A percentile compares a stretch with the other conserved stretches of the same genome.
Conservation (phyloP, 73 alveolate species). For the Breviolum minutum region DNA sequence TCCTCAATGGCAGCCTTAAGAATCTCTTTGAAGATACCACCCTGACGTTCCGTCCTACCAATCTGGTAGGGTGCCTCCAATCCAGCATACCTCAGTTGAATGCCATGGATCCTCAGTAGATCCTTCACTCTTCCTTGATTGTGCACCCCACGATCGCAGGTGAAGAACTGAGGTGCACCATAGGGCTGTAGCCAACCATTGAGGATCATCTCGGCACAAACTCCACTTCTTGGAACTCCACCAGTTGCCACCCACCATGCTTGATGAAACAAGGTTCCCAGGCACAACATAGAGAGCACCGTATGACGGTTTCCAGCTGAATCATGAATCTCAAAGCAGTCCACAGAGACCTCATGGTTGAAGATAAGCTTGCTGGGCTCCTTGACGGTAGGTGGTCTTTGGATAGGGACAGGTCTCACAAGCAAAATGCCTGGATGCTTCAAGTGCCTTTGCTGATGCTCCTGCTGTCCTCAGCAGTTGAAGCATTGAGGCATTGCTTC, state of each 20-base stretch:
- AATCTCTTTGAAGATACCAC: background rate
- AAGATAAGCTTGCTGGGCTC: background rate
- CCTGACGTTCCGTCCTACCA: background rate
- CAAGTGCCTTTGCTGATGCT: background rate
- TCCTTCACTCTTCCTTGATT: background rate
- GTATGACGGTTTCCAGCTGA: background rate
- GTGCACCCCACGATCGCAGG: background rate
- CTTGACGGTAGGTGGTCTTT: background rate
- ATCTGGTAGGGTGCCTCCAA: background rate
- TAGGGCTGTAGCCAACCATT: too few species aligned
- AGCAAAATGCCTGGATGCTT: background rate
- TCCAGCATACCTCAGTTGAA: background rate
- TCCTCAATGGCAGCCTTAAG: background rate
- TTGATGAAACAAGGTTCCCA: slow-evolving; percentile 15
- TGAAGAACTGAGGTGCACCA: too few species aligned
- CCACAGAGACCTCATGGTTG: slow-evolving; percentile 15
- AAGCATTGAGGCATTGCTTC: background rate
- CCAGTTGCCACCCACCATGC: background rate
- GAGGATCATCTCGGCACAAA: too few species aligned
- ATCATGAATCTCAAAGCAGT: background rate
- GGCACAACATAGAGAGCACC: background rate
- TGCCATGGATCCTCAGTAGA: background rate
- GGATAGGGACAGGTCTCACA: background rate
- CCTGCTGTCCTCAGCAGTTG: background rate
- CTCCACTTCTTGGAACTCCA: background rate